Evolutionary conservation across 2,329 filamentous ascomycete species (phyloP), one percentile per base, ranked within the genome.

Genomic region (Pseudocercospora crystallina): DNA sequence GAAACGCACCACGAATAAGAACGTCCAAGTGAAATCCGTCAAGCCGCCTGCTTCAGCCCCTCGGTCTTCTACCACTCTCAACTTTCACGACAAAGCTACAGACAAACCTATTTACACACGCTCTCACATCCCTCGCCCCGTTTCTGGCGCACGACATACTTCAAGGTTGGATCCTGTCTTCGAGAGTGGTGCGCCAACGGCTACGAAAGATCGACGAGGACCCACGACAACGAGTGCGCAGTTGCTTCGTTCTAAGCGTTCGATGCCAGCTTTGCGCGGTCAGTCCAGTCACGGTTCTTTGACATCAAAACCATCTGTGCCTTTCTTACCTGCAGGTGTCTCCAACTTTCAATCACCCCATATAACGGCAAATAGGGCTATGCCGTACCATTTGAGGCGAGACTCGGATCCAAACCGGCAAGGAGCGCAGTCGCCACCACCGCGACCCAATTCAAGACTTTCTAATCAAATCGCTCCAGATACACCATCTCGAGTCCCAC

Each of bases 91-190:
- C 71, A 90, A 91, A 52, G 66, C 75, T 9, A 73, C 68, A 14
- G 66, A 71, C 38, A 70, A 67, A 53, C 66, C 65, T 32, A 54
- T 62, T 41, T 65, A 65, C 53, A 63, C 60, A 47, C 63, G 65
- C 26, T 94, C 90, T 31, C 85, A 90, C 49, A 86, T 96, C 53
- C 90, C 92, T 33, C 83, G 90, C 44, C 86, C 91, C 32, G 78
- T 86, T 48, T 81, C 85, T 5, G 64, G 71, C 12, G 67, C 63
- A 14, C 73, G 73, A 46, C 69, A 71, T 13, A 51, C 58, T 10
- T 87, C 87, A 9, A 85, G 86, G 13, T 79, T 97, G n/a, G 92
- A 95, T 66, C 90, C 92, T 15, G 90, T 97, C 5, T 95, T 90
- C 34, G 92, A 97, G 72, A 90, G 85, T 58, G 90, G 90, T 43